Evolutionary conservation across 352 stramenopile species (phyloP).

Genomic region (Thalassiosira hispida): DNA sequence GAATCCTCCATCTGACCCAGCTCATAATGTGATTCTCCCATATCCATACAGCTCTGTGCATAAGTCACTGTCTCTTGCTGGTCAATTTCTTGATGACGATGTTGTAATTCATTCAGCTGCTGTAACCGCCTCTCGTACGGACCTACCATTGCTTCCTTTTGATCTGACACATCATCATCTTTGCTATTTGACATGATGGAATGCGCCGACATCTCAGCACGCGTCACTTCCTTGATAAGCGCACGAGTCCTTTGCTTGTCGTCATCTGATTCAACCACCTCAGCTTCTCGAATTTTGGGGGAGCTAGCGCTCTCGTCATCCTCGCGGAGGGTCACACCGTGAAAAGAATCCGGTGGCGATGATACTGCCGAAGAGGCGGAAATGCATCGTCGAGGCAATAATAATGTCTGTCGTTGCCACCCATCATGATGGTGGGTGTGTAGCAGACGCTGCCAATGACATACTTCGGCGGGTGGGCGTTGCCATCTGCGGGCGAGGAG

Average conservation of each 20-base stretch:
- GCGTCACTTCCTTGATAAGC: conserved; percentile 36
- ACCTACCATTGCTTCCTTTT: not conserved
- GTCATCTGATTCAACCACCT: conserved; percentile 36
- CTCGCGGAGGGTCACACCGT: conserved; percentile 15
- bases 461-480: not conserved
- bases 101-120: conserved; percentile 10
- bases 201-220: conserved; percentile 36
- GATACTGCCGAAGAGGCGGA: not conserved
- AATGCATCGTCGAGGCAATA: not conserved
- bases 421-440: not conserved
- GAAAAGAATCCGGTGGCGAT: conserved; percentile 17
- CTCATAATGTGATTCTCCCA: conserved; percentile 49
- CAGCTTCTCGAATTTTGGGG: conserved; percentile 25
- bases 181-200: conserved; percentile 6
- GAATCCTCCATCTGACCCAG: conserved; percentile 44
- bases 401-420: not conserved
- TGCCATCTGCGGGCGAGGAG: not conserved
- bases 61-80: conserved; percentile 17
- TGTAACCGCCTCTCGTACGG: conserved; percentile 34
- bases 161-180: not conserved
- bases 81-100: conserved; percentile 3
- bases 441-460: not conserved
- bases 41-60: conserved; percentile 33
- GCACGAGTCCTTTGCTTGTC: conserved; percentile 35
- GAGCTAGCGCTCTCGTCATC: not conserved